Percentiles rank a stretch among this genome's conserved stretches.
Evolutionary conservation across 1,284 basidiomycete species (phyloP).

Genomic region (Boletus smithii): DNA sequence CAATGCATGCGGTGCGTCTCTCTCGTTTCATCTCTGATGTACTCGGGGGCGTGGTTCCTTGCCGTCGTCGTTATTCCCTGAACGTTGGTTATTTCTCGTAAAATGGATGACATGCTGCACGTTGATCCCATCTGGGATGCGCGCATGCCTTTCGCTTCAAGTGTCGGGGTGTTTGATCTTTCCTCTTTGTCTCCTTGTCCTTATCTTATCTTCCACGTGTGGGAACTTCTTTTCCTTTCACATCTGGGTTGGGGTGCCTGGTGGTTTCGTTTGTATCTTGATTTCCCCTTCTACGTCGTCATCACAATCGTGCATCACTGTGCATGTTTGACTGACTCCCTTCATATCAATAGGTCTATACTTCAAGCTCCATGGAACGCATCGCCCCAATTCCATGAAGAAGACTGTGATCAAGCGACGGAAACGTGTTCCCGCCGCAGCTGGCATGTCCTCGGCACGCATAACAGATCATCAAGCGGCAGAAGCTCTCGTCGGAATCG

Average conservation of each 20-base stretch:
- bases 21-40: slow-evolving; percentile 31
- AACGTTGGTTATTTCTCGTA: slow-evolving; percentile 22
- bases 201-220: slow-evolving; percentile 26
- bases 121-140: slow-evolving; percentile 24
- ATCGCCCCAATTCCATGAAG: slow-evolving; percentile 97
- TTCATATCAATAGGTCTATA: slow-evolving; percentile 70
- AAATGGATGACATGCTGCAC: slow-evolving; percentile 19
- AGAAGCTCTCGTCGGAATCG: slow-evolving; percentile 77
- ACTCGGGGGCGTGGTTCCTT: slow-evolving; percentile 24
- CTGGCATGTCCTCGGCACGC: slow-evolving; percentile 44
- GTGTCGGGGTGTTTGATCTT: slow-evolving; percentile 12
- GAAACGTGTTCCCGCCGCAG: slow-evolving; percentile 87
- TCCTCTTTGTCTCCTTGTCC: slow-evolving; percentile 5
- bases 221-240: slow-evolving; percentile 11
- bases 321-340: slow-evolving; percentile 23
- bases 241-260: not conserved
- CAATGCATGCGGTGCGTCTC: slow-evolving; percentile 86
- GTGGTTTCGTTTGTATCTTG: slow-evolving; percentile 3
- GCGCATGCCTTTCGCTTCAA: slow-evolving; percentile 20
- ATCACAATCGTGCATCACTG: slow-evolving; percentile 5
- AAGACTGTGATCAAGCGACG: slow-evolving; percentile 98
- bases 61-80: slow-evolving; percentile 17
- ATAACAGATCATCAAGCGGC: slow-evolving; percentile 82
- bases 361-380: slow-evolving; percentile 96
- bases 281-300: slow-evolving; percentile 4